A percentile compares a stretch with the other conserved stretches of the same genome.
Conservation (phyloP, 2,329 filamentous ascomycete species). For the Cladophialophora carrionii region DNA sequence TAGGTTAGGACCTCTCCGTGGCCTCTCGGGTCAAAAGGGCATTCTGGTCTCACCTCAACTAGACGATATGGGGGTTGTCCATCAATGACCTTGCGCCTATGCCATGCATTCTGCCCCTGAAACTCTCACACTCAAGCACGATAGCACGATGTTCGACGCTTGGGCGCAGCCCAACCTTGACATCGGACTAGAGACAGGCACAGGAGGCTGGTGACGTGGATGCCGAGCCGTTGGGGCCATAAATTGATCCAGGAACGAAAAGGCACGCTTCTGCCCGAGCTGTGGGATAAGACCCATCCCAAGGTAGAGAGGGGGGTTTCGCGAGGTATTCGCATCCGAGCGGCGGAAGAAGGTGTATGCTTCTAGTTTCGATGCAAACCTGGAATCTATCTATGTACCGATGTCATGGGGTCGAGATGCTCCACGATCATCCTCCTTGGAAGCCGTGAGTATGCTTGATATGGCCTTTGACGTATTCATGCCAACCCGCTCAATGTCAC, state of each 20-base stretch:
- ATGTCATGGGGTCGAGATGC: not conserved
- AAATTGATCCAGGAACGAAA: conserved; percentile 26
- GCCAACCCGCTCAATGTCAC: not conserved
- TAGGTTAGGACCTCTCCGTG: not conserved
- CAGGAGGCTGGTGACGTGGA: conserved; percentile 19
- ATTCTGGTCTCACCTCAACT: not conserved
- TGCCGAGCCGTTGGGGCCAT: conserved; percentile 24
- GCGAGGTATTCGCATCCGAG: conserved; percentile 17
- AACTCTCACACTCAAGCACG: not conserved
- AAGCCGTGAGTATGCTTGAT: not conserved
- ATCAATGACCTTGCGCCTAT: not conserved
- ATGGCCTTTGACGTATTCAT: too few relatives aligned
- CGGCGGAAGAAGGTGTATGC: conserved; percentile 9
- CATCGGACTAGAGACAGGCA: conserved; percentile 11
- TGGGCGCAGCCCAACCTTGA: not conserved
- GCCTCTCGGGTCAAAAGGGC: not conserved
- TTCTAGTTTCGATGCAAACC: too few relatives aligned
- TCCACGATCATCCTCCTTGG: too few relatives aligned
- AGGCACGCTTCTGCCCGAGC: conserved; percentile 15
- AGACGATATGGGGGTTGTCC: not conserved
- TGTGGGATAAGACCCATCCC: conserved; percentile 22
- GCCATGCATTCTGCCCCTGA: not conserved
- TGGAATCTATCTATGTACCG: too few relatives aligned
- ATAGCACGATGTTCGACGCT: not conserved
- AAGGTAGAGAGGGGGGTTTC: conserved; percentile 12